Evolutionary conservation across 148 eudicot species (phyloP).

Genomic region (Drosera capensis): DNA sequence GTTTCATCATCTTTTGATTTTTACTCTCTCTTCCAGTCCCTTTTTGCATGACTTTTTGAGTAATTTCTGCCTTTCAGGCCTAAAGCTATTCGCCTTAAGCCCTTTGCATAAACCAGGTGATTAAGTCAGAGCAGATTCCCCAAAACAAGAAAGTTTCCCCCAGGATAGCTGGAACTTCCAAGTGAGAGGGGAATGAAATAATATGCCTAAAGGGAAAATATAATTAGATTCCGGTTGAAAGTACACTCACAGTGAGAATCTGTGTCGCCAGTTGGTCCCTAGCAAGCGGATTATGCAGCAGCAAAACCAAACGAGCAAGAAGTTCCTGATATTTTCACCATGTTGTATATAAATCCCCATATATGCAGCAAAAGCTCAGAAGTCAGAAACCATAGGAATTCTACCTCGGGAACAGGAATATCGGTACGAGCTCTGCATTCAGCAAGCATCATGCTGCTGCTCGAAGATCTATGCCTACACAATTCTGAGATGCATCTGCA

Average conservation of each 20-base stretch:
- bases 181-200: too few relatives aligned
- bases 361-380: background rate
- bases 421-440: slow-evolving; percentile 80
- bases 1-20: too few relatives aligned
- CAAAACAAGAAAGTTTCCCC: too few relatives aligned
- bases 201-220: too few relatives aligned
- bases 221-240: too few relatives aligned
- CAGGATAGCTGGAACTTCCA: too few relatives aligned
- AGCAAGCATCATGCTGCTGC: slow-evolving; percentile 38
- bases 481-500: slow-evolving; percentile 98
- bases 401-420: slow-evolving; percentile 83
- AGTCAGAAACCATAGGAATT: slow-evolving; percentile 1
- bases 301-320: slow-evolving; percentile 84
- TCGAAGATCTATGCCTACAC: slow-evolving; percentile 53
- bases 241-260: slow-evolving; percentile 54
- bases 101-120: too few relatives aligned
- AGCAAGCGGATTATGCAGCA: slow-evolving; percentile 88
- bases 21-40: too few relatives aligned
- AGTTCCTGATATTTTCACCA: slow-evolving; percentile 43
- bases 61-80: too few relatives aligned
- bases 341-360: background rate
- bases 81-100: too few relatives aligned
- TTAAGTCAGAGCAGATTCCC: too few relatives aligned
- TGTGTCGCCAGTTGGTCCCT: slow-evolving; percentile 83
- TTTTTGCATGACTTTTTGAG: too few relatives aligned